Conservation (phyloP, 805 yeast species). For the Nakazawaea ambrosiae region DNA sequence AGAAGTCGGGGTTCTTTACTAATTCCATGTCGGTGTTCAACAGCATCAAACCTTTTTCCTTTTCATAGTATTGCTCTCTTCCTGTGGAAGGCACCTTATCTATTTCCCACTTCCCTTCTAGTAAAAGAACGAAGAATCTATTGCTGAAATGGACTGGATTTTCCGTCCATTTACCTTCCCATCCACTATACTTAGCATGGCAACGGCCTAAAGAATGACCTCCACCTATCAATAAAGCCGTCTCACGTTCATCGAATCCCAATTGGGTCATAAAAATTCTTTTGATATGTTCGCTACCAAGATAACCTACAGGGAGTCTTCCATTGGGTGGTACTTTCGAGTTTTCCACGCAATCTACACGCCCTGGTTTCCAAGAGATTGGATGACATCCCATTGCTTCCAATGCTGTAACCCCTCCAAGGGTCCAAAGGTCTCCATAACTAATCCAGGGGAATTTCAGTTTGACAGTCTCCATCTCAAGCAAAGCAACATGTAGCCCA, state of each 20-base stretch:
- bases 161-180: slow-evolving; percentile 42
- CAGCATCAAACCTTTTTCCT: slow-evolving; percentile 61
- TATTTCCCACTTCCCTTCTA: slow-evolving; percentile 47
- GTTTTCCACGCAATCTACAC: slow-evolving; percentile 49
- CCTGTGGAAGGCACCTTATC: slow-evolving; percentile 36
- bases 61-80: slow-evolving; percentile 29
- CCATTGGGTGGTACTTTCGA: slow-evolving; percentile 56
- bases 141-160: slow-evolving; percentile 35
- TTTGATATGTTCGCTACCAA: slow-evolving; percentile 59
- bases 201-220: slow-evolving; percentile 78
- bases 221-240: slow-evolving; percentile 67
- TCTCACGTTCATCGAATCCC: slow-evolving; percentile 65
- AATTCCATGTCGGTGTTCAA: slow-evolving; percentile 74
- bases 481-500: slow-evolving; percentile 54
- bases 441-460: slow-evolving; percentile 62
- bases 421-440: slow-evolving; percentile 73
- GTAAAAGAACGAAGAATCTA: slow-evolving; percentile 35
- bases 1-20: slow-evolving; percentile 52
- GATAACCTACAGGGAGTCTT: slow-evolving; percentile 66
- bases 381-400: slow-evolving; percentile 78
- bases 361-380: slow-evolving; percentile 78
- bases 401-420: slow-evolving; percentile 72
- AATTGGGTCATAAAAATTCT: slow-evolving; percentile 50
- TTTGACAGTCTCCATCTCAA: slow-evolving; percentile 49
- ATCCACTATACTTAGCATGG: slow-evolving; percentile 48